Evolutionary conservation across 768 basidiomycete species (phyloP).

Genomic region (Candolleomyces aberdarensis): DNA sequence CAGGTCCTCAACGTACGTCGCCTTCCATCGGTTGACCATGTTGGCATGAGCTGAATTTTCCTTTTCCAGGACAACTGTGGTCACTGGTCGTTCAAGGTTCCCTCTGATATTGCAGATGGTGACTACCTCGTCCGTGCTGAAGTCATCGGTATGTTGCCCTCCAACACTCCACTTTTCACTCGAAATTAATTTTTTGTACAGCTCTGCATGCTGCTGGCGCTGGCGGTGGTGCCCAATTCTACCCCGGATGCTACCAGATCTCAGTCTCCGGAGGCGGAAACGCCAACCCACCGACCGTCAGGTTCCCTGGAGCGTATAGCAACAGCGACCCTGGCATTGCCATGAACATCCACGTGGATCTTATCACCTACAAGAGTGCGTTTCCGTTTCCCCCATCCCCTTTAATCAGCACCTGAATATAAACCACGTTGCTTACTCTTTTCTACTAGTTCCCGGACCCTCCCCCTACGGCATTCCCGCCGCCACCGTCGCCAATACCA

Average conservation of each 20-base stretch:
- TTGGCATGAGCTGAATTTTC: conserved; percentile 26
- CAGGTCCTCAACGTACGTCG: conserved; percentile 29
- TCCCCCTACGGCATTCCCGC: conserved; percentile 38
- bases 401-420: not conserved
- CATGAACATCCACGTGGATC: conserved; percentile 46
- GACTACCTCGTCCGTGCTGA: conserved; percentile 46
- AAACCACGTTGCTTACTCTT: not conserved
- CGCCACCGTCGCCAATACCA: conserved; percentile 37
- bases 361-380: conserved; percentile 38
- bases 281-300: conserved; percentile 35
- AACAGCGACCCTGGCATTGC: conserved; percentile 38
- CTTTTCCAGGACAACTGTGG: conserved; percentile 44
- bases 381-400: not conserved
- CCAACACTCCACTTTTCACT: not conserved
- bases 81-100: conserved; percentile 50
- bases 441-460: conserved; percentile 41
- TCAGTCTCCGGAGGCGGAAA: conserved; percentile 29
- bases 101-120: conserved; percentile 36
- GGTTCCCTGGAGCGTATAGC: conserved; percentile 41
- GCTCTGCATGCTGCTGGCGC: conserved; percentile 42
- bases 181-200: conserved; percentile 4
- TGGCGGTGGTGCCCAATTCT: conserved; percentile 39
- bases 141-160: conserved; percentile 36
- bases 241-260: conserved; percentile 46
- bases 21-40: no score